Evolutionary conservation across 139 green algal genomes (phyloP), one percentile per base, ranked within the genome.

Genomic region (Chara braunii): DNA sequence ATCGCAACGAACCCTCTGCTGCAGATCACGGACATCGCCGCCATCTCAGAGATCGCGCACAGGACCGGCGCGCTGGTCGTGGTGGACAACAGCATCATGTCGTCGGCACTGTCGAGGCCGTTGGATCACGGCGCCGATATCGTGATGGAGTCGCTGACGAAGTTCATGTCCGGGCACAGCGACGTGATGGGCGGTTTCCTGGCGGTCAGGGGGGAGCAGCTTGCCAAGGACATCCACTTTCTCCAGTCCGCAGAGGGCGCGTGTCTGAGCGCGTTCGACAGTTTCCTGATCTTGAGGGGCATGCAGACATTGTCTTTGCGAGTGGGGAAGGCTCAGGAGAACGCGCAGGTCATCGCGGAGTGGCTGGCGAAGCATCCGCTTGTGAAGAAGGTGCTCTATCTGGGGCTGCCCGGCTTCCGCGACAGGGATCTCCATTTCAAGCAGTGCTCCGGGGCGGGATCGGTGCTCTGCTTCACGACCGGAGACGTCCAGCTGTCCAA

Each of bases 251-350:
- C 92, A 0, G 89, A 95, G 70, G 92, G 92, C 3, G 77, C 80
- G 0, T 81, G 68, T 3, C 83, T 98, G 44, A 84, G 80, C 0
- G 93, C 93, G 12, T 94, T 95, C 64, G 94, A 99, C 65, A 96
- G 88, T 82, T 99, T 91, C 91, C 85, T 99, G 40, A 78, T 79
- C 3, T 65, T 96, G 37, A 80, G 94, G 1, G 94, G 93, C 26
- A 73, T 99, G 6, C 95, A 97, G 71, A 99, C 93, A 48, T 96
- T 99, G 91, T 67, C 81, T 0, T 75, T 99, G 60, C 85, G 94
- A 37, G 92, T 99, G 85, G 86, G 95, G 78, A 68, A 73, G 23
- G 84, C 90, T 66, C 35, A 50, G 96, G 64, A 85, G 92, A 37
- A 94, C 28, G 80, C 78, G 9, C 51, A 61, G 43, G 68, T 75